Evolutionary conservation across 768 basidiomycete genomes (phyloP), one percentile per base, ranked within the genome.

Genomic region (Boletellus ananiceps): DNA sequence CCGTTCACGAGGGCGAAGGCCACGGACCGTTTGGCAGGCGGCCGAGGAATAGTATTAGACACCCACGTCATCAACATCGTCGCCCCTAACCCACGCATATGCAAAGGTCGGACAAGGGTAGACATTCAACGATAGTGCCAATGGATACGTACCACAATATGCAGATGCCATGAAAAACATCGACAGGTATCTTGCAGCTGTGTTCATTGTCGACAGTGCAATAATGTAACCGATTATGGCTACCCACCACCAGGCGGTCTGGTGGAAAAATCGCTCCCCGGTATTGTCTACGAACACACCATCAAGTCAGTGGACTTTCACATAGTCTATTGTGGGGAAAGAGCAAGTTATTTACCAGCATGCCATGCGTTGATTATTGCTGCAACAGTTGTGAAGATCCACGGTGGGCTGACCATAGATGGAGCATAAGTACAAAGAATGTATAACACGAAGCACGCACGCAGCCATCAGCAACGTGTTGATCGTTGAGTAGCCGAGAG

Each of bases 1-100:
- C 81, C 82, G 49, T 83, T 84, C 1, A 81, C 80, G 19, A 84
- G 74, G 2, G 74, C 81, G 21, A 84, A 84, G 1, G 80, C 79
- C 6, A 77, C 83, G 2, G 77, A 53, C 2, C 58, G 56, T 51
- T 73, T 81, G 55, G 80, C 75, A 2, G 82, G 82, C 25, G 83
- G 83, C 3, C 83, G 73, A 13, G 81, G 78, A 35, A 84, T 63
- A 1, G 75, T 70, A 52, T 82, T 84, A 0, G 80, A 75, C 7
- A 29, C 29, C 29, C 29, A 29, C 29, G 7, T 7, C 29, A 11
- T 11, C 11, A 29, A 8, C 11, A 29, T 9, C 7, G 29, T 5
- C 23, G 4, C 33, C 29, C 29, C 29, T 29, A 11, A 11, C 11
- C 2, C 29, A 11, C 29, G 11, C 29, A 83, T 63, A 1, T 11